phyloP scores from a whole-genome alignment of 1,284 basidiomycete genomes.

The Trametes sp. region DNA sequence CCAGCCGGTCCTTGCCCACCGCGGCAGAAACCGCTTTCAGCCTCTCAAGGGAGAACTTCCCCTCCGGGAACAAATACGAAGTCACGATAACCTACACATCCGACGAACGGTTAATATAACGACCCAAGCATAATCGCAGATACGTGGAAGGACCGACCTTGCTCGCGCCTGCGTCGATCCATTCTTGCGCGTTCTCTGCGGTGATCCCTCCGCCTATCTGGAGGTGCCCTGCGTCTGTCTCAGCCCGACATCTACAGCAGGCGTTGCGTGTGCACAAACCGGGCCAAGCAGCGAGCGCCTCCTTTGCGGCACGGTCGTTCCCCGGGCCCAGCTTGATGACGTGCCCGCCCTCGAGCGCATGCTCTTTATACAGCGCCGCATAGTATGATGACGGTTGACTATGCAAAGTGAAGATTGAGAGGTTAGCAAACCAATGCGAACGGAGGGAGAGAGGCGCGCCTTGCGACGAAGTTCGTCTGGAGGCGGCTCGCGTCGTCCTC shows the following conservation, averaged over 20 bases:
- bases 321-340: constrained; percentile 95
- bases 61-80: constrained; percentile 91
- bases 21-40: constrained; percentile 69
- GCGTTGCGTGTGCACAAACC: constrained; percentile 49
- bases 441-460: constrained; percentile 54
- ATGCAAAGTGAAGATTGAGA: no score
- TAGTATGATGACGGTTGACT: constrained; percentile 87
- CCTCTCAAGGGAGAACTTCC: constrained; percentile 79
- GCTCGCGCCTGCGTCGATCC: constrained; percentile 90
- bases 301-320: constrained; percentile 88
- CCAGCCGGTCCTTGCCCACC: constrained; percentile 88
- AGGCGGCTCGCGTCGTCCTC: constrained; percentile 69
- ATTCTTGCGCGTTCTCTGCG: constrained; percentile 80
- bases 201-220: constrained; percentile 97
- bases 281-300: constrained; percentile 87
- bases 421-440: constrained; percentile 4
- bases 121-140: not conserved
- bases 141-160: constrained; percentile 70
- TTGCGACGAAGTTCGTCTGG: constrained; percentile 93
- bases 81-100: constrained; percentile 89
- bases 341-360: constrained; percentile 87
- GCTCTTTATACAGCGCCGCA: constrained; percentile 78
- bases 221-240: constrained; percentile 61
- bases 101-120: not conserved
- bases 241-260: no score